A percentile compares a stretch with the other conserved stretches of the same genome.
Evolutionary conservation across 2,329 filamentous ascomycete genomes (phyloP).

Genomic region (Venturia aucupariae): DNA sequence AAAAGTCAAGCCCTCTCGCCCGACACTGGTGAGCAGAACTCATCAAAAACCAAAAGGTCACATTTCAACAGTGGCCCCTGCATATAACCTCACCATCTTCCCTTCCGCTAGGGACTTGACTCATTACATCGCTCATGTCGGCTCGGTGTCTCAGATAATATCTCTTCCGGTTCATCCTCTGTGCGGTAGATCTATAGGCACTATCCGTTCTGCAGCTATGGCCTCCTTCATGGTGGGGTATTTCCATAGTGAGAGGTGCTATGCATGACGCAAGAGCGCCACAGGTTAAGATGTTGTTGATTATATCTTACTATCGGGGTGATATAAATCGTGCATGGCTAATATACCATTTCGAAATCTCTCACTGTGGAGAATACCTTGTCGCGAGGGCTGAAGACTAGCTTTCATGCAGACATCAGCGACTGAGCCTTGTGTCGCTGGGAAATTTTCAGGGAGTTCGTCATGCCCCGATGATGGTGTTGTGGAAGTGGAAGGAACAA

Average conservation of each 20-base stretch:
- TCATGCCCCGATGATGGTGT: background rate
- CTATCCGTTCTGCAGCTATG: conserved; percentile 2
- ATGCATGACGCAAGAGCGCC: conserved; percentile 9
- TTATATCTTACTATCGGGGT: background rate
- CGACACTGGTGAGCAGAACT: background rate
- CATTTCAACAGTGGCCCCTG: background rate
- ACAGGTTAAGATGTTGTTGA: background rate
- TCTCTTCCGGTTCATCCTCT: background rate
- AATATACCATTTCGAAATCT: background rate
- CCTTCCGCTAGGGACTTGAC: background rate
- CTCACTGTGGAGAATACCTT: background rate
- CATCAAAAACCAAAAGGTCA: background rate
- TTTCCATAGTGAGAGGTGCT: background rate
- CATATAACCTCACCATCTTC: background rate
- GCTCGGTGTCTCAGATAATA: background rate
- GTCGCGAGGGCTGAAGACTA: background rate
- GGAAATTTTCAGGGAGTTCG: background rate
- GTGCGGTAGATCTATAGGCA: background rate
- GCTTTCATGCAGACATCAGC: background rate
- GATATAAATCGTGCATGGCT: conserved; percentile 6
- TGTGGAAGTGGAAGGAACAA: background rate
- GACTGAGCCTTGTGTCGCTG: background rate
- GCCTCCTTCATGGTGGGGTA: background rate
- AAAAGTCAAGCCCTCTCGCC: background rate
- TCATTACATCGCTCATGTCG: background rate